Evolutionary conservation across 164 flowering plant genomes (phyloP).

Genomic region (Kalanchoe fedtschenkoi): DNA sequence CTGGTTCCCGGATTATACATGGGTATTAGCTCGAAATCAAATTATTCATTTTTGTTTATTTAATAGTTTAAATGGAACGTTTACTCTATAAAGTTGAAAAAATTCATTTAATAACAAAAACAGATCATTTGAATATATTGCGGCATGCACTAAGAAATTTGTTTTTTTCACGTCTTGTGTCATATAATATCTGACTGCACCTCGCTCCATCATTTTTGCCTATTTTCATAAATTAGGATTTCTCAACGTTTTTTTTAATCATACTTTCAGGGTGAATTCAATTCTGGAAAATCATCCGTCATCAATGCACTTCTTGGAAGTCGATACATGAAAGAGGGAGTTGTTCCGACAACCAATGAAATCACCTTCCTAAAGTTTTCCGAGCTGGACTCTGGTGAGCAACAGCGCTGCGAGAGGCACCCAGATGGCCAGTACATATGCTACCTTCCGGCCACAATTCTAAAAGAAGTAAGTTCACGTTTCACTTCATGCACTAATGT

Average conservation of each 20-base stretch:
- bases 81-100: too few relatives aligned
- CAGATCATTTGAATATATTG: neutral
- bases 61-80: too few relatives aligned
- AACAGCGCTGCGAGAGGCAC: constrained; percentile 69
- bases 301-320: constrained; percentile 93
- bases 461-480: constrained; percentile 52
- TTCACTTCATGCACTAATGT: neutral
- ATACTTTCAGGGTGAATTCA: constrained; percentile 75
- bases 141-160: neutral
- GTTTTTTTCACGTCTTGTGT: neutral
- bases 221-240: neutral
- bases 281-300: constrained; percentile 90
- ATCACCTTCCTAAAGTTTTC: constrained; percentile 79
- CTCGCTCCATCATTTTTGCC: neutral
- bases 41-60: constrained; percentile 10
- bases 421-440: constrained; percentile 90
- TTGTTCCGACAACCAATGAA: constrained; percentile 97
- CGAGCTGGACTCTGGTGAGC: constrained; percentile 36
- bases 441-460: constrained; percentile 79
- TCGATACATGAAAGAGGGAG: constrained; percentile 81
- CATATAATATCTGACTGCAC: neutral
- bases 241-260: constrained; percentile 7
- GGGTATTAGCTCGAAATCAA: constrained; percentile 82
- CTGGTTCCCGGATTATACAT: constrained; percentile 78
- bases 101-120: too few relatives aligned